Evolutionary conservation across 2,329 filamentous ascomycete species (phyloP).

Genomic region (Neopestalotiopsis sp.): DNA sequence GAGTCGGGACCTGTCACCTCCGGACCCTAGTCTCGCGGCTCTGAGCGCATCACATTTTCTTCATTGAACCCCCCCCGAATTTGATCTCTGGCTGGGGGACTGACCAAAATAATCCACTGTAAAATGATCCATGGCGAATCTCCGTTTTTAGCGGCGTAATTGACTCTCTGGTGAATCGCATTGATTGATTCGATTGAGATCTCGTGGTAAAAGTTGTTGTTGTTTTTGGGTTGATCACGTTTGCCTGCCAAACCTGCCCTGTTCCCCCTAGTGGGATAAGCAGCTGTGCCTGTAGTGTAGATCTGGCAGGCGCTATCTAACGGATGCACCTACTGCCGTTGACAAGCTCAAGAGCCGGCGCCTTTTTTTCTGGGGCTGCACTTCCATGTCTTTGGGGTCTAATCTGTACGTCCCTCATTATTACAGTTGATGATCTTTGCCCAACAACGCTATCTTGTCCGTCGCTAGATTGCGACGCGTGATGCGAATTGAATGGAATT

Average conservation of each 20-base stretch:
- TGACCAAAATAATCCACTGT: not conserved
- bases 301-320: not conserved
- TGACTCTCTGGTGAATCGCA: no score
- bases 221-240: no score
- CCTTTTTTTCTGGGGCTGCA: not conserved
- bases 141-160: no score
- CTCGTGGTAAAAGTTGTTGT: no score
- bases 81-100: not conserved
- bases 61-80: constrained; percentile 10
- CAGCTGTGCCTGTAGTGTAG: not conserved
- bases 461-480: not conserved
- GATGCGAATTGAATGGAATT: not conserved
- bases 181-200: no score
- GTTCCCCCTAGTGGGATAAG: no score
- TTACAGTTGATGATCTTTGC: not conserved
- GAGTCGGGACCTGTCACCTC: constrained; percentile 32
- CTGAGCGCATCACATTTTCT: constrained; percentile 28
- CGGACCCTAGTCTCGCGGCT: constrained; percentile 29
- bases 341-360: not conserved
- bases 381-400: no score
- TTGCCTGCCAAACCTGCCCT: no score
- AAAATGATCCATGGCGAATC: no score
- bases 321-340: constrained; percentile 2
- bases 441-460: not conserved
- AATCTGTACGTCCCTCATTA: no score